Conservation (phyloP, 176 grass and related monocot genomes). For the Stipa capillata region DNA sequence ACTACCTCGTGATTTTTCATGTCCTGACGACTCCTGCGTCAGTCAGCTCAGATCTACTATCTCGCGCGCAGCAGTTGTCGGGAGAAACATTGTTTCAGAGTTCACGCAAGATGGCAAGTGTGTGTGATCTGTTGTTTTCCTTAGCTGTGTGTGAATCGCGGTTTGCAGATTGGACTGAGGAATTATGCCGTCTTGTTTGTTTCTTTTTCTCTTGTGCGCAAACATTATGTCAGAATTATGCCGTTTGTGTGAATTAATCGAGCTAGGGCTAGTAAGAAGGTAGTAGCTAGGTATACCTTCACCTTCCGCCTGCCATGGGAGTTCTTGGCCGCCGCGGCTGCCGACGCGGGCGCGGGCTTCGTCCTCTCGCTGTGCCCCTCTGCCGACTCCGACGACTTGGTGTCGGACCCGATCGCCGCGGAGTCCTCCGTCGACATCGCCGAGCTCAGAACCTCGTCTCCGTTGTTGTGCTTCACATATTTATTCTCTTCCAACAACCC, state of each 20-base stretch:
- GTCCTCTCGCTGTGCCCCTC: constrained; percentile 44
- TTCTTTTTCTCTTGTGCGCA: not conserved
- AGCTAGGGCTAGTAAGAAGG: constrained; percentile 16
- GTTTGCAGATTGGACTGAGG: not conserved
- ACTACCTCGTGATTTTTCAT: not conserved
- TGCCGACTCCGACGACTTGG: constrained; percentile 39
- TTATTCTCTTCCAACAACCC: not conserved
- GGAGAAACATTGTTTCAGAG: constrained; percentile 11
- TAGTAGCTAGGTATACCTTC: constrained; percentile 29
- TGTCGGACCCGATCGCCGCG: constrained; percentile 9
- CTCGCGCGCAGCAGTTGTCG: not conserved
- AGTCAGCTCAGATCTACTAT: not conserved
- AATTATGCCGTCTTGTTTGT: not conserved
- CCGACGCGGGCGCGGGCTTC: not conserved
- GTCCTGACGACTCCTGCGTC: not conserved
- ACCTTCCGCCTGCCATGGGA: constrained; percentile 69
- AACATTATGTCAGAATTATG: no score
- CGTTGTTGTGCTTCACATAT: not conserved
- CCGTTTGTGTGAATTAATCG: not conserved
- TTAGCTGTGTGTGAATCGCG: not conserved
- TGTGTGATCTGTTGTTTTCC: not conserved
- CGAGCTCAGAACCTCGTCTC: constrained; percentile 16
- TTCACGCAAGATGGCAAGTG: not conserved
- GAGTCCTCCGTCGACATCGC: constrained; percentile 29
- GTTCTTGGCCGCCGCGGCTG: constrained; percentile 24